phyloP scores from a whole-genome alignment of 73 alveolate species.

The Stentor coeruleus region DNA sequence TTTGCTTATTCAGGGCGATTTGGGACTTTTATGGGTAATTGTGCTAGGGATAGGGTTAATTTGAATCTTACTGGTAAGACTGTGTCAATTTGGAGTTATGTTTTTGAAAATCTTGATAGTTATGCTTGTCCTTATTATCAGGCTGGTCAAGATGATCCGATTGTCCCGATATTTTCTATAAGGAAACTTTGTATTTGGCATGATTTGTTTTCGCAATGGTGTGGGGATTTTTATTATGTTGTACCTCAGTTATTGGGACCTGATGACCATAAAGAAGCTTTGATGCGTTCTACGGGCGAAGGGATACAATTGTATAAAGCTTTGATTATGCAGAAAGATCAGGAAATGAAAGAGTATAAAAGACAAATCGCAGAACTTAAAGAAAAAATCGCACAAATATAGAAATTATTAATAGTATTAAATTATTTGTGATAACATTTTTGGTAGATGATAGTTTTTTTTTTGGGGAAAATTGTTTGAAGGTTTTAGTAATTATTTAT shows the following conservation, averaged over 20 bases:
- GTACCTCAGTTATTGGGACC: slow-evolving; percentile 15
- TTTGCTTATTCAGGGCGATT: slow-evolving; percentile 65
- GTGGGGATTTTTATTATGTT: not conserved
- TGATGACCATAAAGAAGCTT: slow-evolving; percentile 17
- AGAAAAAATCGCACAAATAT: too few species aligned
- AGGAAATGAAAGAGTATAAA: slow-evolving; percentile 9
- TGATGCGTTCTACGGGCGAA: slow-evolving; percentile 17
- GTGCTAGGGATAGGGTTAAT: slow-evolving; percentile 60
- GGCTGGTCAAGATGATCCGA: slow-evolving; percentile 24
- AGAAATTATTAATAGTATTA: too few species aligned
- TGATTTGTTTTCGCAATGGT: slow-evolving; percentile 8
- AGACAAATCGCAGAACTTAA: not conserved
- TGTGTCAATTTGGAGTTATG: slow-evolving; percentile 6
- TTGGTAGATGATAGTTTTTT: too few species aligned
- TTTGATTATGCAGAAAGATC: slow-evolving; percentile 3
- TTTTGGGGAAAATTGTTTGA: too few species aligned
- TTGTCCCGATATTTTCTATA: not conserved
- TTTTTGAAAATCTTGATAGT: not conserved
- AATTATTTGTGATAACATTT: too few species aligned
- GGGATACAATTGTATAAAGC: slow-evolving; percentile 22
- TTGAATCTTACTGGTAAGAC: not conserved
- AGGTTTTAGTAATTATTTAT: too few species aligned
- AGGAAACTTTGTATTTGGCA: slow-evolving; percentile 6
- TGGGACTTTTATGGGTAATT: slow-evolving; percentile 84
- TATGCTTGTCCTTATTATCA: slow-evolving; percentile 16